phyloP scores from a whole-genome alignment of 2,329 filamentous ascomycete species.

The Whalleya microplaca region DNA sequence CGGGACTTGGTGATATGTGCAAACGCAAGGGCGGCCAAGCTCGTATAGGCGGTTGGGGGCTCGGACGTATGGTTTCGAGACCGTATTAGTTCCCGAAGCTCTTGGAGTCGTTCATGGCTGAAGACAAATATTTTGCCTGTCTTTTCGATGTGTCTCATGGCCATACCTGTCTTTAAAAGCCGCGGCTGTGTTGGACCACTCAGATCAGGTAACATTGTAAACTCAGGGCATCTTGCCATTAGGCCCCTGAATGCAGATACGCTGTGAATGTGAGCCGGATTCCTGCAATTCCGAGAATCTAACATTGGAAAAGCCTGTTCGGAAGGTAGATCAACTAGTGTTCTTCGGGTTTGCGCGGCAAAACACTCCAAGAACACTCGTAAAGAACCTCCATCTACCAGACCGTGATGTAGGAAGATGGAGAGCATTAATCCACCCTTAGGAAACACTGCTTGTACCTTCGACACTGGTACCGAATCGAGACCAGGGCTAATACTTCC shows the following conservation, averaged over 20 bases:
- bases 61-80: constrained; percentile 19
- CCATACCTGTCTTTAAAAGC: constrained; percentile 30
- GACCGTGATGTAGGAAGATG: constrained; percentile 46
- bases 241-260: constrained; percentile 31
- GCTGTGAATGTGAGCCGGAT: constrained; percentile 17
- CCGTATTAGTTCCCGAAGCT: constrained; percentile 35
- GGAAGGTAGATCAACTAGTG: constrained; percentile 30
- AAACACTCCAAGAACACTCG: constrained; percentile 44
- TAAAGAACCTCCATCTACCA: constrained; percentile 47
- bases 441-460: constrained; percentile 44
- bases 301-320: constrained; percentile 33
- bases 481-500: constrained; percentile 24
- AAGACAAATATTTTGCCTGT: constrained; percentile 49
- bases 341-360: constrained; percentile 39
- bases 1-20: constrained; percentile 44
- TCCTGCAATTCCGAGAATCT: constrained; percentile 18
- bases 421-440: constrained; percentile 45
- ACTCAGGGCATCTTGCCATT: constrained; percentile 44
- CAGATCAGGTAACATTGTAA: constrained; percentile 35
- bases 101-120: constrained; percentile 36
- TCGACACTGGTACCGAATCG: constrained; percentile 41
- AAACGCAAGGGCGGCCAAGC: constrained; percentile 46
- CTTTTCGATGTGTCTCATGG: constrained; percentile 38
- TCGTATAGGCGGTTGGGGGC: constrained; percentile 44
- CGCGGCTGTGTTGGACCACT: constrained; percentile 44